Conservation (phyloP, 73 alveolate species). For the Halteria grandinella region DNA sequence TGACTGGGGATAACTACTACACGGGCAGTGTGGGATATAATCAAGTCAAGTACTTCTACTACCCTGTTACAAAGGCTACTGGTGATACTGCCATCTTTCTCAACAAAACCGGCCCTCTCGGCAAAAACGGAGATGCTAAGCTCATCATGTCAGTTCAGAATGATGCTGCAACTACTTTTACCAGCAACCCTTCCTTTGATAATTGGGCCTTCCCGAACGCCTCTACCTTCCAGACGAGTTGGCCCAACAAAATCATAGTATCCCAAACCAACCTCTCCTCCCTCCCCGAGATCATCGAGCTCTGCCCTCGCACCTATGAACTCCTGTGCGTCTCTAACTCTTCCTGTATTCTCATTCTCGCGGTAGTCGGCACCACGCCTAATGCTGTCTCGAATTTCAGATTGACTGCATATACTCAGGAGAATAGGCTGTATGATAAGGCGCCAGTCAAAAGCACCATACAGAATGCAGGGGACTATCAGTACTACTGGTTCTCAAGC, state of each 20-base stretch:
- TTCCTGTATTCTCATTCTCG: constrained; percentile 28
- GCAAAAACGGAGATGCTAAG: constrained; percentile 50
- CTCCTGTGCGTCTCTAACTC: not conserved
- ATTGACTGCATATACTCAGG: not conserved
- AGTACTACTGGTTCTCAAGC: constrained; percentile 27
- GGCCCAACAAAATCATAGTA: not conserved
- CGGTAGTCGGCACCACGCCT: constrained; percentile 24
- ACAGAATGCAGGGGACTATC: not conserved
- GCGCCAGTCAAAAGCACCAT: not conserved
- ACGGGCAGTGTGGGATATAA: constrained; percentile 22
- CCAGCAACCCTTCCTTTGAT: too few relatives aligned
- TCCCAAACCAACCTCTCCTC: not conserved
- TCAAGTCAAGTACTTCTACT: constrained; percentile 28
- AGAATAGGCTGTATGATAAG: constrained; percentile 16
- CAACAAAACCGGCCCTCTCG: constrained; percentile 18
- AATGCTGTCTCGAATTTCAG: constrained; percentile 16
- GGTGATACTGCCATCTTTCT: constrained; percentile 37
- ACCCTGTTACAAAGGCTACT: constrained; percentile 8
- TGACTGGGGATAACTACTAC: constrained; percentile 5
- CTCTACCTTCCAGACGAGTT: not conserved
- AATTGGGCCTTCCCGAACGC: constrained; percentile 32
- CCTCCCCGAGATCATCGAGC: constrained; percentile 45
- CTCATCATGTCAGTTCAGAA: too few relatives aligned
- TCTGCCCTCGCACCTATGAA: not conserved
- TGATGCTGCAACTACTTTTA: too few relatives aligned